Conservation (phyloP, 2,329 filamentous ascomycete species). For the Neoarthrinium moseri region DNA sequence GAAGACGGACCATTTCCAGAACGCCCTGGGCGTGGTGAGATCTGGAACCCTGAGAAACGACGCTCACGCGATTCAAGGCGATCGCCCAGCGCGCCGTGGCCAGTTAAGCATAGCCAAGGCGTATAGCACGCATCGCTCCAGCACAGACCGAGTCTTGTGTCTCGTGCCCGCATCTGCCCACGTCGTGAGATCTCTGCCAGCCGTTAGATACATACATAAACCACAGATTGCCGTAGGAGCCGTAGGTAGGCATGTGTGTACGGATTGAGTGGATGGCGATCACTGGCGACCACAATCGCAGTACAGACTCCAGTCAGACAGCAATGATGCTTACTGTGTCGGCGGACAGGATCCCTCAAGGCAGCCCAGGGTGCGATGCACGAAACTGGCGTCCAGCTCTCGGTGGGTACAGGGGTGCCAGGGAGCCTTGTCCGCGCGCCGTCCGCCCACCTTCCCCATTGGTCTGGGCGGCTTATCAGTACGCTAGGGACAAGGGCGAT, state of each 20-base stretch:
- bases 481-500: neutral
- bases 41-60: neutral
- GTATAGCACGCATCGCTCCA: no score
- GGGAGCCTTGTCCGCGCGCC: conserved; percentile 4
- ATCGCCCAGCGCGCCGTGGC: no score
- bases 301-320: no score
- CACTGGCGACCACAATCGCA: no score
- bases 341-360: neutral
- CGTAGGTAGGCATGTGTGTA: no score
- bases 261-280: no score
- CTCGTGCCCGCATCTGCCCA: neutral
- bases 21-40: neutral
- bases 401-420: no score
- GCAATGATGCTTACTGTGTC: no score
- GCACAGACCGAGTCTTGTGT: neutral
- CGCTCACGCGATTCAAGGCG: neutral
- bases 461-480: conserved; percentile 9
- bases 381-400: neutral
- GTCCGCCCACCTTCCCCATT: conserved; percentile 9
- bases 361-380: neutral
- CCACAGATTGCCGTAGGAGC: no score
- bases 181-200: neutral
- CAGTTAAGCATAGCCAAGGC: no score
- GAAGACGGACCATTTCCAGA: neutral
- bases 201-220: neutral